Percentiles rank a stretch among this genome's conserved stretches.
Conservation (phyloP, 345 rosid species). For the Turnera subulata region DNA sequence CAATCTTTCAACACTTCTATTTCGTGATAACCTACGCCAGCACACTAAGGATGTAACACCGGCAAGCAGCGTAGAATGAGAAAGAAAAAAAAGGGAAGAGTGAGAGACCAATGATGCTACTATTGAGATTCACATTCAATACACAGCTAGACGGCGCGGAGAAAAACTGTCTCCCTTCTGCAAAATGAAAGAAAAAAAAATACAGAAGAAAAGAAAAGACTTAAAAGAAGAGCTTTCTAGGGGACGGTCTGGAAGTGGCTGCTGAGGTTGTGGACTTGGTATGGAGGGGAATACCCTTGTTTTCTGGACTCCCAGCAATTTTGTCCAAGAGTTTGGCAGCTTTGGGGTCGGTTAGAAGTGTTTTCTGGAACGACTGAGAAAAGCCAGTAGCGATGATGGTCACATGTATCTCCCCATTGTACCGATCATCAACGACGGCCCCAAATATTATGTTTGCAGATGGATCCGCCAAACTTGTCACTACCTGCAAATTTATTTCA, state of each 20-base stretch:
- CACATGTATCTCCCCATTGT: slow-evolving; percentile 90
- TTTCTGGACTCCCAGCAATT: slow-evolving; percentile 46
- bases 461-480: slow-evolving; percentile 96
- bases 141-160: slow-evolving; percentile 18
- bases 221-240: slow-evolving; percentile 77
- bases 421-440: slow-evolving; percentile 95
- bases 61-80: not conserved
- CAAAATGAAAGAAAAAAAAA: slow-evolving; percentile 1
- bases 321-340: slow-evolving; percentile 60
- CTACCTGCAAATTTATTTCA: slow-evolving; percentile 49
- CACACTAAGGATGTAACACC: too few species aligned
- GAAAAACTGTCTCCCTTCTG: not conserved
- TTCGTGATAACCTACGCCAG: too few species aligned
- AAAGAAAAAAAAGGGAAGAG: not conserved
- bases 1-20: too few species aligned
- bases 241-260: slow-evolving; percentile 54
- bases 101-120: too few species aligned
- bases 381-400: slow-evolving; percentile 96
- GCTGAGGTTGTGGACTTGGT: slow-evolving; percentile 40
- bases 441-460: slow-evolving; percentile 98
- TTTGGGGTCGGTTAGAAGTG: slow-evolving; percentile 68
- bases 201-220: not conserved
- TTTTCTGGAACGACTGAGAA: slow-evolving; percentile 91
- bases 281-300: slow-evolving; percentile 49
- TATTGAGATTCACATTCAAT: slow-evolving; percentile 29